Base-by-base conservation (phyloP, 2,329 filamentous ascomycete species). In the Aspergillus pseudoglaucus region DNA sequence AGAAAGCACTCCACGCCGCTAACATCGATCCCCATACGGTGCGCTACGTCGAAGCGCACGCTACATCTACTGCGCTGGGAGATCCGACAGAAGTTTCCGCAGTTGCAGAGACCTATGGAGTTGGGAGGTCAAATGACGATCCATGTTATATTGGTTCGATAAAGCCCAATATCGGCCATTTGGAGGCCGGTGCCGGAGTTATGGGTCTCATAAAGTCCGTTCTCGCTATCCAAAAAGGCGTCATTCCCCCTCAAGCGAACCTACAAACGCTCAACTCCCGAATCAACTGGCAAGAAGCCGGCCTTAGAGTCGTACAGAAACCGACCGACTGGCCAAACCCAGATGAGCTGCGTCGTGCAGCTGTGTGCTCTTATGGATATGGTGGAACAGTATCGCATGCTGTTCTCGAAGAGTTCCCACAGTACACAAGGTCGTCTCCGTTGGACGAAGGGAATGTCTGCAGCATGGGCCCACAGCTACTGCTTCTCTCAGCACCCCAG, bases 381-480 rank as follows among this genome's bases (percentile, higher is more conserved):
- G 60, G 65, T 5, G 65, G 65, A 2, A 66, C 64, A 2, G 64
- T 67, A 5, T 65, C 65, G 1, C 65, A 68, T 42, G 62, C 59
- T 6, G 46, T 67, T 14, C 57, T 68, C 30, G 63, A 67, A 48
- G 47, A 57, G 18, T 47, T 48, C 45, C 50, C 35, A 42, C 18
- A 41, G 8, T 12, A 20, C 18, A 14, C 39, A 5, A 18, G n/a
- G 18, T 12, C 22, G 4, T 41, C 10, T 22, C 7, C 35, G 9
- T 8, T 14, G 7, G 10, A 18, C 17, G 18, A 4, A 20, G 12
- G 12, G 3, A 37, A 15, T 3, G 14, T 37, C 17, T n/a, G 8
- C 17, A n/a, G 25, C 10, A 30, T 12, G 25, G 25, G n/a, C 6
- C 44, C 55, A 5, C 44, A 42, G 8, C 22, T 60, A 10, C 47